phyloP scores from a whole-genome alignment of 441 rosid genomes.

The Pelargonium myrrhifolium region DNA sequence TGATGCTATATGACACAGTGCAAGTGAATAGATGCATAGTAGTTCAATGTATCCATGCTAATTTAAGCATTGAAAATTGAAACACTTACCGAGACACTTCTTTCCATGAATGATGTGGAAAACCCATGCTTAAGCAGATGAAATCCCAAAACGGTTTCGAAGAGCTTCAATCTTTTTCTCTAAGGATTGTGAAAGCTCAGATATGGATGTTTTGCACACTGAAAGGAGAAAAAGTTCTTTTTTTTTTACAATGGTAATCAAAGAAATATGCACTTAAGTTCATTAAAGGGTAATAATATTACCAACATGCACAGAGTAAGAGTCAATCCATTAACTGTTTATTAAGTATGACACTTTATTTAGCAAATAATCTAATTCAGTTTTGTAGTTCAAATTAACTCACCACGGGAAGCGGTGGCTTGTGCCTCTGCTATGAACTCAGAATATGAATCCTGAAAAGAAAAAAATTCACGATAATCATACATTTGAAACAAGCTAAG shows the following conservation, averaged over 20 bases:
- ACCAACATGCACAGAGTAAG: background rate
- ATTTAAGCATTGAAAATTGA: background rate
- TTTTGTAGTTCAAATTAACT: slow-evolving; percentile 1
- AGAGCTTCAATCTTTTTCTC: slow-evolving; percentile 36
- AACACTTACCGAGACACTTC: background rate
- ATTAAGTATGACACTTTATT: background rate
- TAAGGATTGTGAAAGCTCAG: slow-evolving; percentile 37
- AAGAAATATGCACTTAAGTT: background rate
- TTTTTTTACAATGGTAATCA: background rate
- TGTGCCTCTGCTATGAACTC: slow-evolving; percentile 40
- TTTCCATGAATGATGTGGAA: slow-evolving; percentile 5
- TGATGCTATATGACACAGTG: background rate
- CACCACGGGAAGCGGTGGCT: slow-evolving; percentile 36
- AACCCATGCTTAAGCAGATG: slow-evolving; percentile 20
- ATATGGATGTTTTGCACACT: slow-evolving; percentile 45
- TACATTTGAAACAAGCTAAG: background rate
- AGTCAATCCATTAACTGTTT: background rate
- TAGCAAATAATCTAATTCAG: background rate
- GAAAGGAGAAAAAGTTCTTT: slow-evolving; percentile 12
- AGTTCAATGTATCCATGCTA: background rate
- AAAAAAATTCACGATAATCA: background rate
- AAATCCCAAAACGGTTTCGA: slow-evolving; percentile 32
- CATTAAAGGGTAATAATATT: slow-evolving; percentile 1
- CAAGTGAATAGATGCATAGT: background rate
- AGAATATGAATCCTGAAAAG: slow-evolving; percentile 32